Evolutionary conservation across 495 filamentous ascomycete genomes (phyloP).

Genomic region (Talaromyces adpressus): DNA sequence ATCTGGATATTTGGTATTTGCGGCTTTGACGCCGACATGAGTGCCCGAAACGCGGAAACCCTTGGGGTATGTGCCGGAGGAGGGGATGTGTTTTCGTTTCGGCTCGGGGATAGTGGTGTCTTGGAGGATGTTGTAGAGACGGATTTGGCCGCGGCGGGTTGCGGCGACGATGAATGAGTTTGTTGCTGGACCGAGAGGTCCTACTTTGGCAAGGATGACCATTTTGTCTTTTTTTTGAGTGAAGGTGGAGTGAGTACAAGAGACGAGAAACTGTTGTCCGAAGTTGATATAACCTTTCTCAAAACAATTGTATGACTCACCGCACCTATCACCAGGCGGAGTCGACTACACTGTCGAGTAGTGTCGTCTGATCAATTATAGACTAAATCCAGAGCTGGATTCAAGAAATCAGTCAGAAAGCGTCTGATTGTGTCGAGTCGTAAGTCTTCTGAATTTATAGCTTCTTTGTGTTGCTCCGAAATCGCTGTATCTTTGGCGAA

Average conservation of each 20-base stretch:
- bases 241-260: not conserved
- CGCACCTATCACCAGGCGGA: not conserved
- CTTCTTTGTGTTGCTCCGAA: not conserved
- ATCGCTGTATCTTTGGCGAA: not conserved
- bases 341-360: not conserved
- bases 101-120: conserved; percentile 58
- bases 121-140: conserved; percentile 55
- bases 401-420: not conserved
- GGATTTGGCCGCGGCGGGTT: conserved; percentile 29
- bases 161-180: not conserved
- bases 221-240: not conserved
- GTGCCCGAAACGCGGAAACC: conserved; percentile 84
- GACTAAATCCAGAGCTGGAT: not conserved
- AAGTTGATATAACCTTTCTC: not conserved
- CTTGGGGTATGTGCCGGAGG: conserved; percentile 75
- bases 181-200: not conserved
- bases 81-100: conserved; percentile 85
- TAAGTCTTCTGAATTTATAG: not conserved
- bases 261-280: not conserved
- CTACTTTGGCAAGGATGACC: not conserved
- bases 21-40: conserved; percentile 88
- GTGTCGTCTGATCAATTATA: not conserved
- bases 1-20: conserved; percentile 82
- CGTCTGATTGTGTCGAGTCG: not conserved
- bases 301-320: not conserved